Conservation (phyloP, 208 protist species). For the Trypanosoma mega region DNA sequence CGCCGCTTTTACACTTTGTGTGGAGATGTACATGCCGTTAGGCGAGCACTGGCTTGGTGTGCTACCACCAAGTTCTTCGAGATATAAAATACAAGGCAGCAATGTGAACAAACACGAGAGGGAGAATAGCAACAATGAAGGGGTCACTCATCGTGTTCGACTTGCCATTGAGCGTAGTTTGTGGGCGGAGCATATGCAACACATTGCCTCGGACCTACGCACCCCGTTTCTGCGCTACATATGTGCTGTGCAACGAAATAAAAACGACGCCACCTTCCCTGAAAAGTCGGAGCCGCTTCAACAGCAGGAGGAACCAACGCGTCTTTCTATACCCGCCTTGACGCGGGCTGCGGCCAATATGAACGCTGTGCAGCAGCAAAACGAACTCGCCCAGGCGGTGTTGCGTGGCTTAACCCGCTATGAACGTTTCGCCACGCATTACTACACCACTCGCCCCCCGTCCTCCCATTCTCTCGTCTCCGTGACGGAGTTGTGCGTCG, state of each 20-base stretch:
- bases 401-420: conserved; percentile 12
- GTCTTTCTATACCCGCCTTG: too few relatives aligned
- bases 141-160: neutral
- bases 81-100: neutral
- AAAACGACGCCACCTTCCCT: neutral
- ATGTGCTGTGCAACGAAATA: conserved; percentile 1
- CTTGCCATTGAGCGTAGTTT: conserved; percentile 18
- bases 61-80: neutral
- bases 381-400: neutral
- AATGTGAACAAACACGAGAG: neutral
- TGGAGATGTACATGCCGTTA: conserved; percentile 22
- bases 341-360: neutral
- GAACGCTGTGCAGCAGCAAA: neutral
- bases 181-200: conserved; percentile 30
- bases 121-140: neutral
- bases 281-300: too few relatives aligned
- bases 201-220: conserved; percentile 23
- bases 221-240: conserved; percentile 22
- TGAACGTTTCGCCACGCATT: conserved; percentile 22
- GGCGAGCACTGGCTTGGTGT: conserved; percentile 29
- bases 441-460: conserved; percentile 2
- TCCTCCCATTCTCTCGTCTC: conserved; percentile 27
- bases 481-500: conserved; percentile 54
- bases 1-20: conserved; percentile 26
- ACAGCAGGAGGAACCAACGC: too few relatives aligned